Conservation (phyloP, 2,329 filamentous ascomycete species). For the Cadophora malorum region DNA sequence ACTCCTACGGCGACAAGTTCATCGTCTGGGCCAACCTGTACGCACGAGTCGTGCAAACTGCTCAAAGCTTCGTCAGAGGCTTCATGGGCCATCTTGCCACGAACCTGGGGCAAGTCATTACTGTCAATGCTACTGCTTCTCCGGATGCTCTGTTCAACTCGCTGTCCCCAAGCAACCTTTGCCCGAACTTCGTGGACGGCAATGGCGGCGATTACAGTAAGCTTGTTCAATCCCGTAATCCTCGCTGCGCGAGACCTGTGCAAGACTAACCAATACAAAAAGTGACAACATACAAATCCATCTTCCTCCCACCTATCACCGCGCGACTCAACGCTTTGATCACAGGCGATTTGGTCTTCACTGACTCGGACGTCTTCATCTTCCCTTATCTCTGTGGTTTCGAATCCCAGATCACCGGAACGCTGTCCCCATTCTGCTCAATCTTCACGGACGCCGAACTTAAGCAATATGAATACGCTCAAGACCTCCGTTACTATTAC, state of each 20-base stretch:
- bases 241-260: background rate
- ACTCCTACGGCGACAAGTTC: conserved; percentile 53
- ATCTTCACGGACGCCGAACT: conserved; percentile 68
- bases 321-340: conserved; percentile 61
- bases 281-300: conserved; percentile 54
- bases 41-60: conserved; percentile 66
- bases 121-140: conserved; percentile 62
- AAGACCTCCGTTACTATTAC: conserved; percentile 74
- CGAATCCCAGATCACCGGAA: conserved; percentile 70
- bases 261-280: conserved; percentile 15
- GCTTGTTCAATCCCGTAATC: conserved; percentile 1
- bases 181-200: conserved; percentile 63
- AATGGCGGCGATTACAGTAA: conserved; percentile 52
- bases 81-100: conserved; percentile 64
- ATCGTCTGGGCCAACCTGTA: conserved; percentile 72
- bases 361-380: conserved; percentile 57
- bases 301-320: conserved; percentile 60
- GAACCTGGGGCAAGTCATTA: conserved; percentile 60
- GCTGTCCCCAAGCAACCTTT: conserved; percentile 67
- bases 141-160: conserved; percentile 63
- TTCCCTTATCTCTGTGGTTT: conserved; percentile 76
- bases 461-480: conserved; percentile 68
- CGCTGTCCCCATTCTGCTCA: conserved; percentile 65
- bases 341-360: conserved; percentile 60
- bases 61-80: conserved; percentile 65